Percentiles rank a stretch among this genome's conserved stretches.
Conservation (phyloP, 2,329 filamentous ascomycete genomes). For the Trichocomaceae sp. region DNA sequence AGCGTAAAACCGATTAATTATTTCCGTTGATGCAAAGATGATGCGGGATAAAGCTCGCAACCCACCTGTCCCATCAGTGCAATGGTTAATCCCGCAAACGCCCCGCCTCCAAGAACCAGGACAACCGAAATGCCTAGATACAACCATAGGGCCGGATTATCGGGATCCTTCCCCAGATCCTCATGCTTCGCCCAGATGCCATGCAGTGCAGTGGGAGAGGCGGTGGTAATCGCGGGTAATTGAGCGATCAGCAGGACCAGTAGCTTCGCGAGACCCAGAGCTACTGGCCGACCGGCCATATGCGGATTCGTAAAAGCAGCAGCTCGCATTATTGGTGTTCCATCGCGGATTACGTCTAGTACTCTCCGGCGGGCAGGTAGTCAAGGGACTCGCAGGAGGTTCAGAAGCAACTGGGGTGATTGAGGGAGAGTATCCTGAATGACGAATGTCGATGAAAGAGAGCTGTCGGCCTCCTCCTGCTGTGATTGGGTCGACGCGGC, state of each 20-base stretch:
- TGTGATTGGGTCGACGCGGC: background rate
- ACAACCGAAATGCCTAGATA: constrained; percentile 71
- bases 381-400: background rate
- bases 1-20: background rate
- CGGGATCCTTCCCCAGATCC: constrained; percentile 46
- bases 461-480: background rate
- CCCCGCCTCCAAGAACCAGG: constrained; percentile 80
- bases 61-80: constrained; percentile 56
- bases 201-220: constrained; percentile 25
- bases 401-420: background rate
- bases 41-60: background rate
- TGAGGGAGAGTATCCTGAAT: background rate
- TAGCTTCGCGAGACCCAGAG: constrained; percentile 38
- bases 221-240: constrained; percentile 34
- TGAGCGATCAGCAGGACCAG: constrained; percentile 32
- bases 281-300: constrained; percentile 32
- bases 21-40: background rate
- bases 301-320: constrained; percentile 21
- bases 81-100: constrained; percentile 83
- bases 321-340: constrained; percentile 1
- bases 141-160: constrained; percentile 66
- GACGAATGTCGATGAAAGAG: background rate
- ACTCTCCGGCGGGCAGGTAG: background rate
- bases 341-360: background rate
- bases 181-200: constrained; percentile 17